These are phyloP conservation scores for Grammothele lineata DNA, from an alignment of 768 basidiomycete genomes.

Conservation along the genomic window DNA sequence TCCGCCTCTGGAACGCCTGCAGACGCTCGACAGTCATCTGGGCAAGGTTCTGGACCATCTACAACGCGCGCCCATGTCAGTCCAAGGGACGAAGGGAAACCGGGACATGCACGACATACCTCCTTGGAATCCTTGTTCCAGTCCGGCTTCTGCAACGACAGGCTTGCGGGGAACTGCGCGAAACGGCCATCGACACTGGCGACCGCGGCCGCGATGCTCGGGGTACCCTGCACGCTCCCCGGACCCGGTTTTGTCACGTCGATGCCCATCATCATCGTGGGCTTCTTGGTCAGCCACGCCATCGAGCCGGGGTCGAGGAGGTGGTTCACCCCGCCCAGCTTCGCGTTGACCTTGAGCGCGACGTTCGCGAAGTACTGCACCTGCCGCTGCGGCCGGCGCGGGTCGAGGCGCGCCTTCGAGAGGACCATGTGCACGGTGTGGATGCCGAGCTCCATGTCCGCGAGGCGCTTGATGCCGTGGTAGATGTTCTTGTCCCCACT, in stretches of 20 bases:
- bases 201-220: slow-evolving; percentile 81
- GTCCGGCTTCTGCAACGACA: slow-evolving; percentile 60
- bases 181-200: slow-evolving; percentile 68
- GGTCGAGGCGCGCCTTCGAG: slow-evolving; percentile 52
- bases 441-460: slow-evolving; percentile 70
- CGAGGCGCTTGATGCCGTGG: slow-evolving; percentile 74
- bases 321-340: slow-evolving; percentile 81
- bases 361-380: slow-evolving; percentile 83
- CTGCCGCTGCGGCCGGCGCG: slow-evolving; percentile 46
- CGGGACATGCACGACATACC: slow-evolving; percentile 15
- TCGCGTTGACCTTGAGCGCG: slow-evolving; percentile 77
- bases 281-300: slow-evolving; percentile 59
- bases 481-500: slow-evolving; percentile 71
- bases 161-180: slow-evolving; percentile 73
- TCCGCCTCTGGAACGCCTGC: slow-evolving; percentile 50
- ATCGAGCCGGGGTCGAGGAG: slow-evolving; percentile 50
- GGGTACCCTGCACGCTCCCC: slow-evolving; percentile 61
- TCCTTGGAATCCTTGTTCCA: slow-evolving; percentile 33
- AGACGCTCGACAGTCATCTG: slow-evolving; percentile 73
- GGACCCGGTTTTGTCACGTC: slow-evolving; percentile 82
- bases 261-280: slow-evolving; percentile 83
- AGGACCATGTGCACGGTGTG: slow-evolving; percentile 73
- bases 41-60: slow-evolving; percentile 70
- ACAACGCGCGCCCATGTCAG: not conserved
- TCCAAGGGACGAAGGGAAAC: no score